Evolutionary conservation across 2,329 filamentous ascomycete genomes (phyloP).

Genomic region (Fusarium oxysporum): DNA sequence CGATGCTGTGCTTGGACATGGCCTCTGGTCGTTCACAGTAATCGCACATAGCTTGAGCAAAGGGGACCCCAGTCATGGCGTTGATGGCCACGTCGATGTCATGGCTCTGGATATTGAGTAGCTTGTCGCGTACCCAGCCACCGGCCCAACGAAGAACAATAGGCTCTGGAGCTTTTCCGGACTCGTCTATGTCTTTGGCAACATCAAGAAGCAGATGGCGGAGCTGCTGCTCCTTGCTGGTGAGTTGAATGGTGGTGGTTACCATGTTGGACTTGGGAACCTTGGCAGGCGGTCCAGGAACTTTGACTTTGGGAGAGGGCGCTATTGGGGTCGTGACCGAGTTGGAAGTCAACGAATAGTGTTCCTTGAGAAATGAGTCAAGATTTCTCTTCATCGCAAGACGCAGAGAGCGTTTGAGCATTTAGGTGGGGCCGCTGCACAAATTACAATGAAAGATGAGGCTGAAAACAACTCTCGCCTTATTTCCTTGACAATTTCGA

Average conservation of each 20-base stretch:
- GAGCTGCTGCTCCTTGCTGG: conserved; percentile 76
- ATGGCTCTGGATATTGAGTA: conserved; percentile 77
- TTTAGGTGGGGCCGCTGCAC: background rate
- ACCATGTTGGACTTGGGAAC: conserved; percentile 30
- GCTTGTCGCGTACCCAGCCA: conserved; percentile 88
- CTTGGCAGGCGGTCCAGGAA: background rate
- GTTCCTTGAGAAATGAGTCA: conserved; percentile 43
- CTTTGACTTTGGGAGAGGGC: background rate
- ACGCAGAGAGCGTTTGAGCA: conserved; percentile 3
- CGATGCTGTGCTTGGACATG: conserved; percentile 69
- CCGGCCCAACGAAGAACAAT: conserved; percentile 81
- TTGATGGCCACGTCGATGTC: conserved; percentile 91
- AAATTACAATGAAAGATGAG: background rate
- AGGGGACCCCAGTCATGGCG: conserved; percentile 82
- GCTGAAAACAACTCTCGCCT: background rate
- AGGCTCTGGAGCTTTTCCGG: conserved; percentile 62
- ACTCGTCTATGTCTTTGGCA: conserved; percentile 69
- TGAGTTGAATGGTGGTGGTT: conserved; percentile 64
- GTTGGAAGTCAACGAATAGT: conserved; percentile 7
- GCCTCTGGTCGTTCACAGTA: conserved; percentile 73
- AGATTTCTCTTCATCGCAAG: conserved; percentile 53
- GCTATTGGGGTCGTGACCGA: background rate
- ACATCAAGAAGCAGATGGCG: conserved; percentile 84
- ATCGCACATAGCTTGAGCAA: conserved; percentile 75
- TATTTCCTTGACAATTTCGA: background rate